A percentile compares a stretch with the other conserved stretches of the same genome.
These are phyloP conservation scores for Saccharomyces hybrid DNA, from an alignment of 1,139 yeast genomes.

Conservation along the genomic window DNA sequence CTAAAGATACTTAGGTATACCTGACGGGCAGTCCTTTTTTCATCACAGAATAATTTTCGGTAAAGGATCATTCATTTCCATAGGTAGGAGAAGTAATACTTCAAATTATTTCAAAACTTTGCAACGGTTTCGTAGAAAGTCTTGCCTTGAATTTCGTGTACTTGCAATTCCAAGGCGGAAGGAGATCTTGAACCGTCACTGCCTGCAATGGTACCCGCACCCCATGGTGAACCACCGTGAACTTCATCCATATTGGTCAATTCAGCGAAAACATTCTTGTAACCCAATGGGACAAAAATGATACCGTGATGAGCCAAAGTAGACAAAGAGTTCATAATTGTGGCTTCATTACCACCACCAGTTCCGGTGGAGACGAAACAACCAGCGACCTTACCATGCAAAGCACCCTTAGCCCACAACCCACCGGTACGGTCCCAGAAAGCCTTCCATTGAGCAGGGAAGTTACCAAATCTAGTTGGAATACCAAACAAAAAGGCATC, in stretches of 20 bases:
- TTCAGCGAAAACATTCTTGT: conserved; percentile 51
- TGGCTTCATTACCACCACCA: conserved; percentile 76
- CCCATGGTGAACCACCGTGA: conserved; percentile 86
- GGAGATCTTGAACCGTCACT: conserved; percentile 75
- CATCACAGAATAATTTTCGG: not conserved
- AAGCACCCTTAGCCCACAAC: conserved; percentile 69
- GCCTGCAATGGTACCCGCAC: conserved; percentile 78
- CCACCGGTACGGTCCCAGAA: conserved; percentile 82
- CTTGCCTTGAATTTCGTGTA: conserved; percentile 55
- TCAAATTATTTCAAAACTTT: conserved; percentile 12
- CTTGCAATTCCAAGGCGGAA: conserved; percentile 51
- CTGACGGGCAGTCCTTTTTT: not conserved
- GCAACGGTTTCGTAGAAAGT: conserved; percentile 39
- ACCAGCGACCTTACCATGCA: conserved; percentile 71
- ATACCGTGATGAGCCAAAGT: conserved; percentile 73
- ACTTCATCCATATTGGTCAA: conserved; percentile 56
- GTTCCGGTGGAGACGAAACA: conserved; percentile 72
- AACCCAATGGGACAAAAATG: conserved; percentile 74
- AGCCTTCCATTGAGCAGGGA: conserved; percentile 74
- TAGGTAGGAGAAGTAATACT: not conserved
- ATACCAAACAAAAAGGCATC: conserved; percentile 76
- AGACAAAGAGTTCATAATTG: conserved; percentile 57
- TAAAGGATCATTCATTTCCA: not conserved
- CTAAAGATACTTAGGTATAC: not conserved
- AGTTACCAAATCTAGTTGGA: conserved; percentile 77